Base-by-base conservation (phyloP, 129 eudicot genomes). In the Sambucus nigra region DNA sequence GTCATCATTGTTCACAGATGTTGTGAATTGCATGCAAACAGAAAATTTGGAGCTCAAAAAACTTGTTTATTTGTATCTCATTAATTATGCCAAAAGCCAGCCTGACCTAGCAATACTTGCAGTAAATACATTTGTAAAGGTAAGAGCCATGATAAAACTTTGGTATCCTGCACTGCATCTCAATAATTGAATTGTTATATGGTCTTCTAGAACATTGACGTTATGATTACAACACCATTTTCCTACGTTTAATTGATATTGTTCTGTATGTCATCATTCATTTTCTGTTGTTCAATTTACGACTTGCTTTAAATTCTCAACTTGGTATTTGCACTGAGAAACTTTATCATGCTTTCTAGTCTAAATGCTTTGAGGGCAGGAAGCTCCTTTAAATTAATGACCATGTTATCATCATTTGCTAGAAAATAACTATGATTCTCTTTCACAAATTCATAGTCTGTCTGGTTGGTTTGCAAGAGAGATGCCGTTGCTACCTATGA, bases 71-170 rank as follows among this genome's bases (percentile, higher is more conserved):
- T 61, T 92, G 44, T 92, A 92, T 69, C 99, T 92, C 72, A 92
- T 92, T 65, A 92, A 92, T 77, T 92, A 92, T 64, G 99, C 99
- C 10, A 92, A 91, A 57, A 91, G 95, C 77, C 95, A 91, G 52
- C 95, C 99, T 50, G 99, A 92, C 64, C 85, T 92, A 51, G 99
- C 99, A 32, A 92, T 92, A 38, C 96, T 92, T 55, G 96, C 99
- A 17, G 99, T 92, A 51, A 92, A 92, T 70, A 92, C 99, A 28
- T 92, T 92, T 80, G 99, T 92, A 53, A 92, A 92, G 99, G 99
- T 75, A 61, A 72, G 72, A 58, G 60, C 57, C 39, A 42, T 46
- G 41, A 57, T 12, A 46, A n/a, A n/a, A 22, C 25, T 26, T 55
- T 65, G 25, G 21, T 64, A 33, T 16, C 38, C 5, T 31, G 38